Base-by-base conservation (phyloP, 202 grass and related monocot species). In the Zizania palustris region DNA sequence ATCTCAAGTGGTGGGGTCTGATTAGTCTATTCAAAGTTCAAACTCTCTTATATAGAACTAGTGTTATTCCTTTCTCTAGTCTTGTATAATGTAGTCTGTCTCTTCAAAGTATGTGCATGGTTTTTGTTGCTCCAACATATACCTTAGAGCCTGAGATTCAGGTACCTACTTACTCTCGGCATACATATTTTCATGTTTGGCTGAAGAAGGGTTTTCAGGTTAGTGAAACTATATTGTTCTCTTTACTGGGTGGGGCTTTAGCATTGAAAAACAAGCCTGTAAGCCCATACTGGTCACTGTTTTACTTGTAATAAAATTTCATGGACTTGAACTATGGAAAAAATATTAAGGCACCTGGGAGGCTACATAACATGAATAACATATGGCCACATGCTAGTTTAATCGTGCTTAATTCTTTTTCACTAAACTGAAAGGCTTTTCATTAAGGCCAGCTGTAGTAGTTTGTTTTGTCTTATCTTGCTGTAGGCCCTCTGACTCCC, bases 1-100 rank as follows among this genome's bases (percentile, higher is more conserved):
- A 28, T 20, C 9, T 60, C 46, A 53, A 63, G 45, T 34, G 50
- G 19, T 55, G 59, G 12, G 12, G 49, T 64, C 37, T 36, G 57
- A 63, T 40, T 41, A 51, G 8, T 35, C 58, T 18, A 16, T 51
- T 51, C 34, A 63, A 69, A 45, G 16, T 51, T 51, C 34, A 63
- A 69, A 45, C 40, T 63, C 36, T 79, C 67, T 72, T 49, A 37
- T 45, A 38, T 20, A 63, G 57, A 72, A 61, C 14, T 75, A 67
- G 7, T 60, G n/a, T 55, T 70, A 61, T 86, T 71, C 41, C 43
- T 71, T n/a, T 40, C 9, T 20, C n/a, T 34, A 41, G 73, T 55
- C 41, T 79, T 65, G 21, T 51, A 49, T 19, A 6, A 67, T 41
- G 8, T 68, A 36, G 20, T n/a, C 22, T 18, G 33, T 16, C 13